phyloP scores from a whole-genome alignment of 2,329 filamentous ascomycete species.

The Apiospora sp. region DNA sequence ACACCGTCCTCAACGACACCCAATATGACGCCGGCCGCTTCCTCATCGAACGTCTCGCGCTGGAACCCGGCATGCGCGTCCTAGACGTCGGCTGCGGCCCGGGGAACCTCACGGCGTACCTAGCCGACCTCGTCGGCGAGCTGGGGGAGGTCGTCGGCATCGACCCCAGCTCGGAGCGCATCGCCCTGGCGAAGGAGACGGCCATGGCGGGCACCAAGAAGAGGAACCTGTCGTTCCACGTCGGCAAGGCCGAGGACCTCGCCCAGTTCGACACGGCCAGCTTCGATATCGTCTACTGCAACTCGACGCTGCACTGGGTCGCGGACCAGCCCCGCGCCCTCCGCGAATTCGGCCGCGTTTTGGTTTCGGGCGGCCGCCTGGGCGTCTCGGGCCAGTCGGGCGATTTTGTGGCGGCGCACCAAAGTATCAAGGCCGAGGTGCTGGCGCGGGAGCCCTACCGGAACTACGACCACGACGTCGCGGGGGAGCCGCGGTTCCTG shows the following conservation, averaged over 20 bases:
- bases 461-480: constrained; percentile 33
- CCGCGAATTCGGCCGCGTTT: constrained; percentile 36
- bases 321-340: constrained; percentile 35
- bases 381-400: constrained; percentile 33
- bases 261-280: constrained; percentile 32
- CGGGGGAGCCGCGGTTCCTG: constrained; percentile 35
- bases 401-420: constrained; percentile 33
- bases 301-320: constrained; percentile 42
- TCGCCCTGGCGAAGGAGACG: constrained; percentile 29
- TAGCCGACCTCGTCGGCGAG: constrained; percentile 35
- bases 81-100: constrained; percentile 46
- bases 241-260: constrained; percentile 39
- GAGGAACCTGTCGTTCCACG: constrained; percentile 33
- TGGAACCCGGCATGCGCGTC: constrained; percentile 35
- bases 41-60: constrained; percentile 35
- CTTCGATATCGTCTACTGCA: constrained; percentile 38
- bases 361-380: constrained; percentile 34
- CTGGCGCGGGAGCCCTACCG: constrained; percentile 36
- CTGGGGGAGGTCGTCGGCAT: constrained; percentile 38
- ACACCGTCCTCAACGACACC: constrained; percentile 36
- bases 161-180: constrained; percentile 44
- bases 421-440: constrained; percentile 37
- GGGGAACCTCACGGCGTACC: constrained; percentile 40
- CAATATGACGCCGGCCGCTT: constrained; percentile 37
- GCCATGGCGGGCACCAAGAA: constrained; percentile 24